Base-by-base conservation (phyloP, 2,329 filamentous ascomycete genomes). In the Trichoderma citrinoviride region DNA sequence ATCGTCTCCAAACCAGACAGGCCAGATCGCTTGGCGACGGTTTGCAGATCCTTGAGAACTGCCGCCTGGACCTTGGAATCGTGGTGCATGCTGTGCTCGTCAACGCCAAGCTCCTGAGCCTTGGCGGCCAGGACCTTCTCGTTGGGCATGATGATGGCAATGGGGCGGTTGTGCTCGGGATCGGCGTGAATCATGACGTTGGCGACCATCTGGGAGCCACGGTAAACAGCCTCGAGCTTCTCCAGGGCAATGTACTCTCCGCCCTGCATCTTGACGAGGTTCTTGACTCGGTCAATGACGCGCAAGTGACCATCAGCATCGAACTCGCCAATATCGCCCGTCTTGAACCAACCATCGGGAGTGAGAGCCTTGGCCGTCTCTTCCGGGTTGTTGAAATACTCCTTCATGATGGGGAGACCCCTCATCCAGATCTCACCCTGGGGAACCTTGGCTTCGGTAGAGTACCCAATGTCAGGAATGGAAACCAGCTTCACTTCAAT, bases 221-320 rank as follows among this genome's bases (percentile, higher is more conserved):
- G 89, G 81, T 97, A 98, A 62, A 96, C 84, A 3, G 93, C 90
- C 80, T 98, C 94, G 66, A 98, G 87, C 82, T 93, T 97, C 82
- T 98, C 94, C 4, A 99, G 85, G 23, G 94, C 95, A 76, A 98
- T 96, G 78, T 98, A 98, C 82, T 98, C 94, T 71, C 94, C 94
- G 67, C 93, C 93, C 69, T 92, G 86, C 68, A 95, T 93, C 87
- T 98, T 98, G 78, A 98, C 91, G 64, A 98, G 82, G 79, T 98
- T 98, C 88, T 98, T 98, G 87, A 97, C 93, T 71, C 94, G 92
- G 77, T 98, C 94, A 74, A 98, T 93, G 75, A 98, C 89, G 71
- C 84, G 86, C 69, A 98, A 79, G 76, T 96, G 91, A 49, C 94
- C 94, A 67, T 89, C 83, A 50, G 81, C 75, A 77, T 94, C 89